These are phyloP conservation scores for Phytophthora pini DNA, from an alignment of 352 stramenopile species.

Conservation along the genomic window DNA sequence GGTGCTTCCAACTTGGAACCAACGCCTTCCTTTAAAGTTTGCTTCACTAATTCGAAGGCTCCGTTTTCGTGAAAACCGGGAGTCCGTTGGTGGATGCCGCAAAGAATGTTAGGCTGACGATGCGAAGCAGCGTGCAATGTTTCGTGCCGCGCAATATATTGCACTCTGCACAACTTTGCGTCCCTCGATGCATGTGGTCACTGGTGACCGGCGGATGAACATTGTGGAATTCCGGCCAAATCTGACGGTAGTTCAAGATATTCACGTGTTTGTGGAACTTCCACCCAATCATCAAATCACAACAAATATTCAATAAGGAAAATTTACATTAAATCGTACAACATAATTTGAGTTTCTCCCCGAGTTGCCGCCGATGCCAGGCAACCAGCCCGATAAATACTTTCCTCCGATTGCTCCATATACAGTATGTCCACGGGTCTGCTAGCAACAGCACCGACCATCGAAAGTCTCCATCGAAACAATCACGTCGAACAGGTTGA, in stretches of 20 bases:
- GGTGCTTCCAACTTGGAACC: too few relatives aligned
- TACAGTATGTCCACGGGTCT: too few relatives aligned
- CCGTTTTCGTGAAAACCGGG: not conserved
- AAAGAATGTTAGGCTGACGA: too few relatives aligned
- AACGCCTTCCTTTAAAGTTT: too few relatives aligned
- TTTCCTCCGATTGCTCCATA: not conserved
- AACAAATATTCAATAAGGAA: not conserved
- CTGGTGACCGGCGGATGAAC: too few relatives aligned
- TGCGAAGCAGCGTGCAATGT: too few relatives aligned
- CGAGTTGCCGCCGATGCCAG: not conserved
- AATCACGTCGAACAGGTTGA: not conserved
- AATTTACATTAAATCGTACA: conserved; percentile 31
- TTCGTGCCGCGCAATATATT: too few relatives aligned
- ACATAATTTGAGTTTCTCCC: not conserved
- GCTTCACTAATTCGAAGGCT: not conserved
- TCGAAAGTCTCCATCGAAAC: not conserved
- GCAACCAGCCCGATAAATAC: conserved; percentile 24
- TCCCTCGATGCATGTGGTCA: too few relatives aligned
- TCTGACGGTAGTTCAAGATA: not conserved
- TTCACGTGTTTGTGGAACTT: not conserved
- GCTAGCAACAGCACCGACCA: not conserved
- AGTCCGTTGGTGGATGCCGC: not conserved
- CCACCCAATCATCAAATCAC: not conserved
- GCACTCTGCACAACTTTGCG: too few relatives aligned
- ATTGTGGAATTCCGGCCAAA: too few relatives aligned